Evolutionary conservation across 2,329 filamentous ascomycete species (phyloP).

Genomic region (Neonectria neomacrospora): DNA sequence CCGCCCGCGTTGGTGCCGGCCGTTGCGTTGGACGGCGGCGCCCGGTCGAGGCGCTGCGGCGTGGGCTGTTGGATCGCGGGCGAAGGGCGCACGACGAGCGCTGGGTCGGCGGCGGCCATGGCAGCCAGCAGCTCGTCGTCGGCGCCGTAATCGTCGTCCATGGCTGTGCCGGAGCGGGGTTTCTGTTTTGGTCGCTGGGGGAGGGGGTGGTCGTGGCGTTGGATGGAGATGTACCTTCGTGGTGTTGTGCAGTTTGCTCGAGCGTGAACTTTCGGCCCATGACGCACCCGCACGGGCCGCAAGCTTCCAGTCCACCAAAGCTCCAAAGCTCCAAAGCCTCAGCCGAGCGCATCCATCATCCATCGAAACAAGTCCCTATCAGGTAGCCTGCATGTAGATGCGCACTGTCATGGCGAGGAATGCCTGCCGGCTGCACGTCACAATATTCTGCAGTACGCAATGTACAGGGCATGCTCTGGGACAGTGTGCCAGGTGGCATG

Average conservation of each 20-base stretch:
- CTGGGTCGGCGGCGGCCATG: constrained; percentile 61
- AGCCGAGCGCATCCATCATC: not conserved
- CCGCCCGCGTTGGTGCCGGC: constrained; percentile 37
- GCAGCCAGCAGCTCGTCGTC: constrained; percentile 67
- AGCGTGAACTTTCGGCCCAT: constrained; percentile 16
- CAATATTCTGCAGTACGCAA: not conserved
- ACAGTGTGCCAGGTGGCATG: not conserved
- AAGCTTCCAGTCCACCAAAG: constrained; percentile 1
- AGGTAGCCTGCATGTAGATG: not conserved
- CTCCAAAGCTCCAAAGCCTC: constrained; percentile 3
- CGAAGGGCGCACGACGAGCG: constrained; percentile 37
- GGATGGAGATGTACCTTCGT: not conserved
- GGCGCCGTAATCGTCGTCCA: constrained; percentile 68
- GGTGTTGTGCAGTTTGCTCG: constrained; percentile 1
- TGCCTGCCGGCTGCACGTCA: not conserved
- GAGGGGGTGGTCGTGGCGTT: not conserved
- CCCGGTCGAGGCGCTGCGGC: constrained; percentile 67
- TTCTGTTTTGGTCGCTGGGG: not conserved
- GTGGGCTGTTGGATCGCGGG: constrained; percentile 58
- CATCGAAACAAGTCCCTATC: not conserved
- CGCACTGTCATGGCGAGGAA: not conserved
- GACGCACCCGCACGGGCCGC: not conserved
- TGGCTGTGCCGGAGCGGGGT: constrained; percentile 31
- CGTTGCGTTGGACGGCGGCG: constrained; percentile 52
- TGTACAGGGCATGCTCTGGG: too few relatives aligned